A percentile compares a stretch with the other conserved stretches of the same genome.
phyloP scores from a whole-genome alignment of 177 flowering plant genomes.

The Vitis hybrid region DNA sequence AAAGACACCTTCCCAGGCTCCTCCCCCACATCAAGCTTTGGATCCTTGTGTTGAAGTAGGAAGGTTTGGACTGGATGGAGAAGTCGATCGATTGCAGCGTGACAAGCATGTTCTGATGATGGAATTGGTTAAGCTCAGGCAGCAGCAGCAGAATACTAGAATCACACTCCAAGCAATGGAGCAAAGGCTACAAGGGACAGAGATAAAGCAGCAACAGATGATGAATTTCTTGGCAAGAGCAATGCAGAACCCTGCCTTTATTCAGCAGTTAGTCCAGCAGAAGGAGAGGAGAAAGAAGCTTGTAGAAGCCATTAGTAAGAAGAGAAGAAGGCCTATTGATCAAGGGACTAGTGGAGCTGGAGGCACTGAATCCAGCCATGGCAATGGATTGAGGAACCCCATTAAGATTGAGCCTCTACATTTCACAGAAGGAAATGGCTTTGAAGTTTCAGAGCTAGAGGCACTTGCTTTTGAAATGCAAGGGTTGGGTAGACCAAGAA shows the following conservation, averaged over 20 bases:
- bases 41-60: slow-evolving; percentile 59
- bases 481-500: slow-evolving; percentile 38
- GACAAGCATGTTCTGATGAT: slow-evolving; percentile 53
- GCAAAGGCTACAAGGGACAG: slow-evolving; percentile 50
- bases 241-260: slow-evolving; percentile 58
- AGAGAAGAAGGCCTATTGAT: slow-evolving; percentile 49
- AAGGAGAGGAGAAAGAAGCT: slow-evolving; percentile 52
- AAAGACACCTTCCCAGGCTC: slow-evolving; percentile 32
- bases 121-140: slow-evolving; percentile 65
- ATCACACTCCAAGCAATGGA: slow-evolving; percentile 56
- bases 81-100: slow-evolving; percentile 44
- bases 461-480: slow-evolving; percentile 59
- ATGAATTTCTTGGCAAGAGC: slow-evolving; percentile 72
- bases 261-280: slow-evolving; percentile 49
- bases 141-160: slow-evolving; percentile 59
- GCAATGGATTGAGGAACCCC: slow-evolving; percentile 4
- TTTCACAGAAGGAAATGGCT: slow-evolving; percentile 22
- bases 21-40: slow-evolving; percentile 25
- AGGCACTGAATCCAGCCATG: slow-evolving; percentile 21
- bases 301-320: slow-evolving; percentile 49
- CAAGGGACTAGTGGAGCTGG: slow-evolving; percentile 22
- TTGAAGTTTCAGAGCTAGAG: slow-evolving; percentile 49
- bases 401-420: slow-evolving; percentile 46
- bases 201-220: slow-evolving; percentile 68
- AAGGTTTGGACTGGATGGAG: slow-evolving; percentile 45